Evolutionary conservation across 2,329 filamentous ascomycete species (phyloP).

Genomic region (Trichophyton mentagrophytes): DNA sequence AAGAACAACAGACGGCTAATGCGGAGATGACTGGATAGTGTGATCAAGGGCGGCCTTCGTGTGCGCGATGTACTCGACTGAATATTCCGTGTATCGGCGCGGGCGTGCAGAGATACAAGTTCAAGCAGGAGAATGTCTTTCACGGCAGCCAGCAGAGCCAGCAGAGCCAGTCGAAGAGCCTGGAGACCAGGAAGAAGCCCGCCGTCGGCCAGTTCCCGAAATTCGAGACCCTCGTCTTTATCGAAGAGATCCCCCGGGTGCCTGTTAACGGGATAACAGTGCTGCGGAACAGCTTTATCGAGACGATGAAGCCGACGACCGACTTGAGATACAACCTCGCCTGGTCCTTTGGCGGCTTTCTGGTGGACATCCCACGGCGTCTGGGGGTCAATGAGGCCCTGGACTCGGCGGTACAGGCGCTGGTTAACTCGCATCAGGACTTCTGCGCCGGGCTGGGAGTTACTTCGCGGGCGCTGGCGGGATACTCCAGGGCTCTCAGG

Average conservation of each 20-base stretch:
- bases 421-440: slow-evolving; percentile 20
- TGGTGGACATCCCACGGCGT: slow-evolving; percentile 35
- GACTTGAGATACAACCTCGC: slow-evolving; percentile 38
- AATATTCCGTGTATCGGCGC: slow-evolving; percentile 35
- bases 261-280: slow-evolving; percentile 25
- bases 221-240: neutral
- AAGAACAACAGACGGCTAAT: neutral
- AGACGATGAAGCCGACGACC: slow-evolving; percentile 23
- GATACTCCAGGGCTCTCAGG: slow-evolving; percentile 22
- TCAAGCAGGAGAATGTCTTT: slow-evolving; percentile 26
- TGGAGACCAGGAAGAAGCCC: neutral
- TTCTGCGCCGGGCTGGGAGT: slow-evolving; percentile 16
- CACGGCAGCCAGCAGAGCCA: neutral
- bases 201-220: neutral
- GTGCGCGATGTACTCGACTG: slow-evolving; percentile 36
- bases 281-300: slow-evolving; percentile 24
- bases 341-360: slow-evolving; percentile 36
- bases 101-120: slow-evolving; percentile 39
- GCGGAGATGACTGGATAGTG: slow-evolving; percentile 27
- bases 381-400: slow-evolving; percentile 37
- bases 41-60: slow-evolving; percentile 34
- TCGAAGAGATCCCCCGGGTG: slow-evolving; percentile 5
- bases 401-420: slow-evolving; percentile 27
- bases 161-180: neutral
- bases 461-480: slow-evolving; percentile 18